Evolutionary conservation across 768 basidiomycete genomes (phyloP).

Genomic region (Mycena floridula): DNA sequence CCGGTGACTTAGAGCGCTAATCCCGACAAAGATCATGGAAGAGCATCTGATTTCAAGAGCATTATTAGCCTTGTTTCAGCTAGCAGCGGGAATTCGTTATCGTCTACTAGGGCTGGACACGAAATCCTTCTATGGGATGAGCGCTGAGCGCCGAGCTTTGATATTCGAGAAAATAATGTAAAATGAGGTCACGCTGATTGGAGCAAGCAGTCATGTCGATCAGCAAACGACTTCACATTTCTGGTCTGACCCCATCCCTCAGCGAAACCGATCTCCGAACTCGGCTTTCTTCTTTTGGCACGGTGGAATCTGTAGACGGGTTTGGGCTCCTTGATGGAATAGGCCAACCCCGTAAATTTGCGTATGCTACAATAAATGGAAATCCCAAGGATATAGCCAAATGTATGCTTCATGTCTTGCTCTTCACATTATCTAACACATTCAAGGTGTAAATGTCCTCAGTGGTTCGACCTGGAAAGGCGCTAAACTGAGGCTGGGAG

Average conservation of each 20-base stretch:
- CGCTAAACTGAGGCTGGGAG: slow-evolving; percentile 74
- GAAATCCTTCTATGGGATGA: too few relatives aligned
- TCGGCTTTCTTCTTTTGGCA: slow-evolving; percentile 62
- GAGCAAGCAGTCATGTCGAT: slow-evolving; percentile 20
- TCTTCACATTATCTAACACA: slow-evolving; percentile 2
- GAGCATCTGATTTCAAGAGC: too few relatives aligned
- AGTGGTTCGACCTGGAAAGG: slow-evolving; percentile 88
- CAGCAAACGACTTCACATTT: slow-evolving; percentile 65
- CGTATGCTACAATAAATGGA: slow-evolving; percentile 65
- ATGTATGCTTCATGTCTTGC: slow-evolving; percentile 38
- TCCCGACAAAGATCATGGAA: too few relatives aligned
- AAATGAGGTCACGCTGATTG: not conserved
- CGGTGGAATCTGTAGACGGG: slow-evolving; percentile 62
- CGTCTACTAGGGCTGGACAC: too few relatives aligned
- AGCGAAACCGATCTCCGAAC: slow-evolving; percentile 47
- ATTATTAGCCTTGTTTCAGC: too few relatives aligned
- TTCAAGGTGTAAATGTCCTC: slow-evolving; percentile 61
- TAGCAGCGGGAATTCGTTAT: too few relatives aligned
- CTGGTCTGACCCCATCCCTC: slow-evolving; percentile 68
- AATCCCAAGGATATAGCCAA: slow-evolving; percentile 51
- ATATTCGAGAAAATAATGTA: too few relatives aligned
- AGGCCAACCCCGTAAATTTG: slow-evolving; percentile 66
- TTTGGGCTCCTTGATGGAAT: slow-evolving; percentile 59
- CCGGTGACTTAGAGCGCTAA: too few relatives aligned
- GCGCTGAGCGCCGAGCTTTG: too few relatives aligned